Percentiles rank a stretch among this genome's conserved stretches.
Conservation (phyloP, 805 yeast genomes). For the Barnettozyma californica region DNA sequence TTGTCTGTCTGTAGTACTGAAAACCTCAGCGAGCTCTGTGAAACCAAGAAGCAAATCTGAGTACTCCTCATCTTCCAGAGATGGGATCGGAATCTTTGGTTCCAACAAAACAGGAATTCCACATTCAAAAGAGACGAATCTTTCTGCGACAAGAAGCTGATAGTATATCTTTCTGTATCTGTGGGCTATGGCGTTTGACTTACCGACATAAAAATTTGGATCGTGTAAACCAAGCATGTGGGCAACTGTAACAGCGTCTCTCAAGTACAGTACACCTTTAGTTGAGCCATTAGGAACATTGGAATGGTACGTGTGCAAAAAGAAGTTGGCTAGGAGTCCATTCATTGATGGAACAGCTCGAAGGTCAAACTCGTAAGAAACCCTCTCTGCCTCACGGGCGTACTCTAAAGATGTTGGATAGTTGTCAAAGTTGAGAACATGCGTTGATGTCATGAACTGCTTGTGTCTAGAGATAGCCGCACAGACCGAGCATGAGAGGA, state of each 20-base stretch:
- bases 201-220: constrained; percentile 10
- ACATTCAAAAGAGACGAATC: constrained; percentile 19
- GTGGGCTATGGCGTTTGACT: constrained; percentile 16
- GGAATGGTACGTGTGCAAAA: constrained; percentile 19
- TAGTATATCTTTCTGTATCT: constrained; percentile 22
- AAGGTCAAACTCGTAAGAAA: constrained; percentile 16
- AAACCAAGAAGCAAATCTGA: constrained; percentile 22
- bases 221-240: constrained; percentile 21
- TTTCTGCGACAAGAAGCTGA: constrained; percentile 19
- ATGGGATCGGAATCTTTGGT: constrained; percentile 21
- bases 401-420: constrained; percentile 17
- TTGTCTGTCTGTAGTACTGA: constrained; percentile 20
- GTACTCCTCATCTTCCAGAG: constrained; percentile 21
- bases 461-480: constrained; percentile 21
- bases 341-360: constrained; percentile 13
- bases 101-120: constrained; percentile 20
- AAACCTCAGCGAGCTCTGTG: constrained; percentile 20
- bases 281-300: constrained; percentile 16
- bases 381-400: constrained; percentile 20
- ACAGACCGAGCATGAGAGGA: constrained; percentile 20
- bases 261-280: constrained; percentile 17
- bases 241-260: constrained; percentile 21
- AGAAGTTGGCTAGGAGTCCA: constrained; percentile 17
- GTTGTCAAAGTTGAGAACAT: constrained; percentile 13
- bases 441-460: constrained; percentile 19